Conservation (phyloP, 2,329 filamentous ascomycete genomes). For the Ceratocystis colombiana region DNA sequence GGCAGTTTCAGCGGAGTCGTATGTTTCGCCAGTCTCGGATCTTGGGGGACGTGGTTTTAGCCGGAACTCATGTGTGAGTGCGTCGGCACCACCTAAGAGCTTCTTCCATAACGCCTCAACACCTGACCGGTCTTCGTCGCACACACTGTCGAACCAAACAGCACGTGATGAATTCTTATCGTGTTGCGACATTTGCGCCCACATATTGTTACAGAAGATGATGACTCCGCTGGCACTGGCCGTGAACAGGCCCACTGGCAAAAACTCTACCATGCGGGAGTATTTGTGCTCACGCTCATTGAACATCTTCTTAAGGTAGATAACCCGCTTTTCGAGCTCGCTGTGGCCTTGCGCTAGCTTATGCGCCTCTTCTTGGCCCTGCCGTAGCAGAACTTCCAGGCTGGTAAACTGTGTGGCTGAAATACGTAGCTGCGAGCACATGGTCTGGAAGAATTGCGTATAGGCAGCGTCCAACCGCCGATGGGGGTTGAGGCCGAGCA, state of each 20-base stretch:
- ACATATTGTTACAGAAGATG: constrained; percentile 74
- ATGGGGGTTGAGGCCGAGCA: constrained; percentile 39
- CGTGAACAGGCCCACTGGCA: constrained; percentile 77
- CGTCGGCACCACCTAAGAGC: constrained; percentile 50
- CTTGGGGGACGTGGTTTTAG: constrained; percentile 47
- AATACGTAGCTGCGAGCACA: constrained; percentile 19
- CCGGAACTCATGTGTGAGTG: constrained; percentile 62
- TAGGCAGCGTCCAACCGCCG: constrained; percentile 70
- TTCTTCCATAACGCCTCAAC: constrained; percentile 53
- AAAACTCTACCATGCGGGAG: constrained; percentile 73
- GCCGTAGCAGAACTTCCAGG: constrained; percentile 55
- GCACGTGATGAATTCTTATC: constrained; percentile 44
- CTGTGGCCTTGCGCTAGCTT: constrained; percentile 51
- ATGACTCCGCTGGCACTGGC: constrained; percentile 61
- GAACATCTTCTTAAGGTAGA: constrained; percentile 39
- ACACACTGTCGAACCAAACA: constrained; percentile 62
- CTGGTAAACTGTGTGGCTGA: constrained; percentile 17
- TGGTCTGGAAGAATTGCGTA: constrained; percentile 59
- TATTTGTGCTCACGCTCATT: constrained; percentile 66
- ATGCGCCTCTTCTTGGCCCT: constrained; percentile 76
- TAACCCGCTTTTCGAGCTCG: constrained; percentile 55
- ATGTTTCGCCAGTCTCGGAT: too few relatives aligned
- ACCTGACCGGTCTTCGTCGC: constrained; percentile 51
- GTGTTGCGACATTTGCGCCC: constrained; percentile 57
- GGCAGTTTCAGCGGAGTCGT: too few relatives aligned